Percentiles rank a stretch among this genome's conserved stretches.
Conservation (phyloP, 139 green algal species). For the Chlamydomonas sphaeroides region DNA sequence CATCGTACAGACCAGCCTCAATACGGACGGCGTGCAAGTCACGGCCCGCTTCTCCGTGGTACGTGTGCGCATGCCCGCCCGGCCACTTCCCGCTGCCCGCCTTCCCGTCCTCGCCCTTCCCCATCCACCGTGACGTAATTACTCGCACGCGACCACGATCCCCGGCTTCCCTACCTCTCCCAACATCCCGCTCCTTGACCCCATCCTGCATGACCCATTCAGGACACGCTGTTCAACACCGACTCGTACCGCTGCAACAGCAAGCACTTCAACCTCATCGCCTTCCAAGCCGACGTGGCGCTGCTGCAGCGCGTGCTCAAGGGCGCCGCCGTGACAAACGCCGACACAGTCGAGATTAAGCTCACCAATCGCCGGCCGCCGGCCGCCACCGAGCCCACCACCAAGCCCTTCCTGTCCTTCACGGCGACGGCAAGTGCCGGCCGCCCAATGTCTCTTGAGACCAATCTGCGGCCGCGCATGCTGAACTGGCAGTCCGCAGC, state of each 20-base stretch:
- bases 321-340: slow-evolving; percentile 32
- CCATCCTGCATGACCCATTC: too few relatives aligned
- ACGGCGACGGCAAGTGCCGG: slow-evolving; percentile 48
- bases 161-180: background rate
- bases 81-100: background rate
- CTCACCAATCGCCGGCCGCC: slow-evolving; percentile 67
- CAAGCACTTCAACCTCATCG: slow-evolving; percentile 77
- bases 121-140: too few relatives aligned
- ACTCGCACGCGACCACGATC: background rate
- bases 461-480: too few relatives aligned
- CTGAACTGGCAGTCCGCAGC: too few relatives aligned
- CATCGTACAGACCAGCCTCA: slow-evolving; percentile 70
- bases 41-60: slow-evolving; percentile 65
- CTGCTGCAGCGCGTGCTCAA: slow-evolving; percentile 78
- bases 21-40: slow-evolving; percentile 78
- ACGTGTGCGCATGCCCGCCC: background rate
- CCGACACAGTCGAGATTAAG: slow-evolving; percentile 62
- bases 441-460: too few relatives aligned
- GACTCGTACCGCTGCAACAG: slow-evolving; percentile 60
- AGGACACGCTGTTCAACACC: slow-evolving; percentile 73
- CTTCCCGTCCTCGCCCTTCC: too few relatives aligned
- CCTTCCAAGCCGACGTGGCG: slow-evolving; percentile 71
- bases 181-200: too few relatives aligned
- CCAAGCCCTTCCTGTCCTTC: slow-evolving; percentile 75
- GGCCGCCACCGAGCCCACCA: slow-evolving; percentile 37